Evolutionary conservation across 1,284 basidiomycete species (phyloP), one percentile per base, ranked within the genome.

Genomic region (Waitea zeae): DNA sequence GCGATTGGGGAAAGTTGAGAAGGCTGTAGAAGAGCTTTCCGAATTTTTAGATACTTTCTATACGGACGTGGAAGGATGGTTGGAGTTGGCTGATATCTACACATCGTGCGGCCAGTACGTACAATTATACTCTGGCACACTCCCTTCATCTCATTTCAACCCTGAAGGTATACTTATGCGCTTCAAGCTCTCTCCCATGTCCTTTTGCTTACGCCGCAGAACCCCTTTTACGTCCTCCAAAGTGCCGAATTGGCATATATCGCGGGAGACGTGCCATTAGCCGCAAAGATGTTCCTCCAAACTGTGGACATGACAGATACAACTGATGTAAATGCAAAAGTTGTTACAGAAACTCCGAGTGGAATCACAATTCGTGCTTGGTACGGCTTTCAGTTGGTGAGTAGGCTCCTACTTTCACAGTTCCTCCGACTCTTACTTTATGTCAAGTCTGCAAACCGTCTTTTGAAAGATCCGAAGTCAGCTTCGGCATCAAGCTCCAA

Each of bases 11-110:
- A 67, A 68, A 45, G 54, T 70, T 3, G 67, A 78, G 31, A 62
- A 65, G 28, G 75, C 83, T 0, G 75, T 90, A 1, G 64, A 77
- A 7, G 73, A 86, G 41, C 66, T 98, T 4, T 72, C 76, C 14
- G 58, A 65, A 20, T 82, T 88, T 49, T 69, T 97, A 24, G 93
- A 97, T 49, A 89, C 78, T 0, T 90, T 93, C 54, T 97, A 97
- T 52, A 73, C 76, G 18, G 93, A 98, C 47, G 64, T 86, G 0
- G 82, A 92, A 44, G 90, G 71, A 3, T 98, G 93, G 95, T 63
- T 88, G 9, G 78, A 95, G 48, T 70, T 98, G n/a, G 82, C 89
- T 0, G 82, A 88, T 44, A 68, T 90, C 5, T 95, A 98, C 49
- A 64, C 76, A 2, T 67, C 72, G 12, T 74, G 78, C 44, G 72